These are phyloP conservation scores for Aspergillus glaucus DNA, from an alignment of 2,329 filamentous ascomycete genomes.

Conservation along the genomic window DNA sequence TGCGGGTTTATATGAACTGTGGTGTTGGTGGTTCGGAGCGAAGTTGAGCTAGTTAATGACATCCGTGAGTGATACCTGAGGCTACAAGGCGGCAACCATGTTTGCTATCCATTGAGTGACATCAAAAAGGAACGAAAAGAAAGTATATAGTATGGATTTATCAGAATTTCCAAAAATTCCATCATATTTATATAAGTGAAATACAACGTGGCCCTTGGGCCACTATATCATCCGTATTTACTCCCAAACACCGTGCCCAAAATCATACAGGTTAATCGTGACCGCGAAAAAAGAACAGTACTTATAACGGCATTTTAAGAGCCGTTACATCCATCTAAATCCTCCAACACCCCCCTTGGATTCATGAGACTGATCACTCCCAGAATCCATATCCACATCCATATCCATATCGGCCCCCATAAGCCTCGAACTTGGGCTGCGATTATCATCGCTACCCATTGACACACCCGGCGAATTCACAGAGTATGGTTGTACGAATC, in stretches of 20 bases:
- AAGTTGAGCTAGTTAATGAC: background rate
- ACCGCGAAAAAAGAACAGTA: background rate
- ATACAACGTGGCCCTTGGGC: background rate
- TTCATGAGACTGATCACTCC: slow-evolving; percentile 13
- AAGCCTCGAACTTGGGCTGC: slow-evolving; percentile 14
- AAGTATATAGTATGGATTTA: too few relatives aligned
- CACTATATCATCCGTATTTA: too few relatives aligned
- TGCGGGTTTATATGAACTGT: background rate
- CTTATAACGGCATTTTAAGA: background rate
- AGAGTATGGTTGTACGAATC: slow-evolving; percentile 14
- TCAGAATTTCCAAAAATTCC: too few relatives aligned
- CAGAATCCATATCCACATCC: slow-evolving; percentile 27
- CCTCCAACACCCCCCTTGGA: slow-evolving; percentile 22
- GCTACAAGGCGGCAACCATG: background rate
- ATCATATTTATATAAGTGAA: background rate
- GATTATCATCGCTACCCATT: slow-evolving; percentile 15
- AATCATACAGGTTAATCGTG: too few relatives aligned
- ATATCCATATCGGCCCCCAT: slow-evolving; percentile 23
- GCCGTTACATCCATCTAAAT: slow-evolving; percentile 21
- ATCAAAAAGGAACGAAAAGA: too few relatives aligned
- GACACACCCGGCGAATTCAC: slow-evolving; percentile 11
- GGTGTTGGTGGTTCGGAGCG: background rate
- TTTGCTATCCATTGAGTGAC: background rate
- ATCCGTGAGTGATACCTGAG: background rate
- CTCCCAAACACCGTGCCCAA: too few relatives aligned